These are phyloP conservation scores for Penicillium mononematosum DNA, from an alignment of 495 filamentous ascomycete genomes.

Conservation along the genomic window DNA sequence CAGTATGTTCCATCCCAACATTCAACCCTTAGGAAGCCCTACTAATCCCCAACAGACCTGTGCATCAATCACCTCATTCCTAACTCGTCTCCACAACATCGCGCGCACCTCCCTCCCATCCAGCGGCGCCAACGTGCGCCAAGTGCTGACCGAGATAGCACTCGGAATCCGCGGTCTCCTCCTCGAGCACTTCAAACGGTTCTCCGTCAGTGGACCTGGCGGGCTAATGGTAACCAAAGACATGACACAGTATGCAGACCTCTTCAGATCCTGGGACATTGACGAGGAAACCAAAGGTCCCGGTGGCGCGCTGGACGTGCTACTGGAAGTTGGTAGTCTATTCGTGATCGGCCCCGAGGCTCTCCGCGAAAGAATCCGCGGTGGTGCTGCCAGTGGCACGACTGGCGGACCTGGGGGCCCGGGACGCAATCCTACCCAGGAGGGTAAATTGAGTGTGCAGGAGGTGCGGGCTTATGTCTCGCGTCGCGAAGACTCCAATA, in stretches of 20 bases:
- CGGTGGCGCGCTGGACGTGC: constrained; percentile 70
- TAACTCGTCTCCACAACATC: constrained; percentile 61
- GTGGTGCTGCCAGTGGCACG: constrained; percentile 36
- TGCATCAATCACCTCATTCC: constrained; percentile 70
- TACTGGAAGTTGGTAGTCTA: constrained; percentile 92
- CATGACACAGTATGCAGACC: constrained; percentile 82
- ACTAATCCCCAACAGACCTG: constrained; percentile 56
- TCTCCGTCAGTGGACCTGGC: constrained; percentile 84
- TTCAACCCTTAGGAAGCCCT: not conserved
- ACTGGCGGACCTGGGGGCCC: constrained; percentile 23
- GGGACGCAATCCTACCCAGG: constrained; percentile 35
- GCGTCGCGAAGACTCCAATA: constrained; percentile 77
- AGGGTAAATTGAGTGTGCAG: constrained; percentile 57
- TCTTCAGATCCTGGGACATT: constrained; percentile 77
- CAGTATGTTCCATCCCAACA: constrained; percentile 37
- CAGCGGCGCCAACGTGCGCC: constrained; percentile 66
- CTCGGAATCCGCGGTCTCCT: constrained; percentile 71
- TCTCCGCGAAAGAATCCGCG: constrained; percentile 73
- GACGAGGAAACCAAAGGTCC: constrained; percentile 58
- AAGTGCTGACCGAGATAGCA: constrained; percentile 83
- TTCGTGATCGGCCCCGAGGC: constrained; percentile 95
- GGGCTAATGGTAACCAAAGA: constrained; percentile 96
- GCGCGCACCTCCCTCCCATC: constrained; percentile 69
- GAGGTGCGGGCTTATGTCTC: constrained; percentile 84
- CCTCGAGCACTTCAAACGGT: constrained; percentile 91